These are phyloP conservation scores for Pyricularia sp. DNA, from an alignment of 2,329 filamentous ascomycete genomes.

Conservation along the genomic window DNA sequence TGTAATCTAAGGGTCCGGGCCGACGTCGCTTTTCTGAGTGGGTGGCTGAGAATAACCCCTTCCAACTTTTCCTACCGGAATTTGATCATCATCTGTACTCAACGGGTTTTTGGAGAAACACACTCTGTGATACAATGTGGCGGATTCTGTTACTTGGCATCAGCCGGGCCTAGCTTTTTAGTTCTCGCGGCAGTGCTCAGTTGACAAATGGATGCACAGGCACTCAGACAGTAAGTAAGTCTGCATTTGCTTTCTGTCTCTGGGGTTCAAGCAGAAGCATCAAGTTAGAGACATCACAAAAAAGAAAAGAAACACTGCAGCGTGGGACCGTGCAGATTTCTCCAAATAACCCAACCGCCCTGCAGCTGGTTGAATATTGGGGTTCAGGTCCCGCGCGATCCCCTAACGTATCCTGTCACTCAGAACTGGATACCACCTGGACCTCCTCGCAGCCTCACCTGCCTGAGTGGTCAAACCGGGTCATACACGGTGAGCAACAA, in stretches of 20 bases:
- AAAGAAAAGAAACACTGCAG: not conserved
- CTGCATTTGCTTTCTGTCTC: not conserved
- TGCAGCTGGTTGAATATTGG: not conserved
- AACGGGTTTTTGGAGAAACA: not conserved
- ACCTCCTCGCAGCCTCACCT: not conserved
- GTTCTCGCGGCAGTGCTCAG: not conserved
- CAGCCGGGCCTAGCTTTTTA: not conserved
- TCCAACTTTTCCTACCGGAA: not conserved
- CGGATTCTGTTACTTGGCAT: not conserved
- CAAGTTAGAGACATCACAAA: not conserved
- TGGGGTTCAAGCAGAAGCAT: not conserved
- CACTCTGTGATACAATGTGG: not conserved
- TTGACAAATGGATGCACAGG: not conserved
- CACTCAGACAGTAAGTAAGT: not conserved
- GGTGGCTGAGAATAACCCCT: not conserved
- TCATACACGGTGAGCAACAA: not conserved
- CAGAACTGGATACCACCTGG: not conserved
- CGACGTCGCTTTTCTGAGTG: not conserved
- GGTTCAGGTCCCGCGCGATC: not conserved
- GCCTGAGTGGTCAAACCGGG: not conserved
- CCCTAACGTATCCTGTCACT: not conserved
- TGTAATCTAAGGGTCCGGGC: not conserved
- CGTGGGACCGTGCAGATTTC: not conserved
- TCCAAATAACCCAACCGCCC: not conserved
- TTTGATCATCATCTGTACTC: not conserved